Percentiles rank a stretch among this genome's conserved stretches.
phyloP scores from a whole-genome alignment of 78 protist species.

The Guillardia theta region DNA sequence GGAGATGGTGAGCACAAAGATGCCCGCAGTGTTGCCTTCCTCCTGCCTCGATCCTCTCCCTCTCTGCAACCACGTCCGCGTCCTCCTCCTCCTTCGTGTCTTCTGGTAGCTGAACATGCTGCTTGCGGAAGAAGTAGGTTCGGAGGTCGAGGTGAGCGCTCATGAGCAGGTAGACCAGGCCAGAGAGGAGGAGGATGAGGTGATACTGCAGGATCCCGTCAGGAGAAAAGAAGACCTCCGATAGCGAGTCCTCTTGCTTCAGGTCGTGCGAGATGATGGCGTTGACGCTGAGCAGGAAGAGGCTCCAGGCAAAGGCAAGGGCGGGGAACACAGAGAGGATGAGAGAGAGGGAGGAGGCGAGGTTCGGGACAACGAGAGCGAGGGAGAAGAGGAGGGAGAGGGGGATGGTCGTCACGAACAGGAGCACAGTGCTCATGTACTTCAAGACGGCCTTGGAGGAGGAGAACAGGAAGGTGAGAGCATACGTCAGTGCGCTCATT shows the following conservation, averaged over 20 bases:
- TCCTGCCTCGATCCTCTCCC: not conserved
- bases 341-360: not conserved
- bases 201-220: not conserved
- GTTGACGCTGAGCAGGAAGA: not conserved
- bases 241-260: too few relatives aligned
- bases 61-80: not conserved
- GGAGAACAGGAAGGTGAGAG: not conserved
- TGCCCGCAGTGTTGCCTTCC: not conserved
- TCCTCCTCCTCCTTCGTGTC: too few relatives aligned
- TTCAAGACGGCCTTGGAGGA: not conserved
- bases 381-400: not conserved
- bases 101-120: not conserved
- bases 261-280: not conserved
- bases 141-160: not conserved
- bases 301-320: not conserved
- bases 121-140: not conserved
- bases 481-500: not conserved
- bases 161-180: not conserved
- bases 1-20: not conserved
- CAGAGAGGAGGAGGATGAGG: not conserved
- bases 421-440: not conserved
- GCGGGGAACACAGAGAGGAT: not conserved
- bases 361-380: not conserved
- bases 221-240: not conserved
- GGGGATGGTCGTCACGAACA: not conserved